Percentiles rank a stretch among this genome's conserved stretches.
These are phyloP conservation scores for Hirsutella thompsonii DNA, from an alignment of 2,329 filamentous ascomycete genomes.

Conservation along the genomic window DNA sequence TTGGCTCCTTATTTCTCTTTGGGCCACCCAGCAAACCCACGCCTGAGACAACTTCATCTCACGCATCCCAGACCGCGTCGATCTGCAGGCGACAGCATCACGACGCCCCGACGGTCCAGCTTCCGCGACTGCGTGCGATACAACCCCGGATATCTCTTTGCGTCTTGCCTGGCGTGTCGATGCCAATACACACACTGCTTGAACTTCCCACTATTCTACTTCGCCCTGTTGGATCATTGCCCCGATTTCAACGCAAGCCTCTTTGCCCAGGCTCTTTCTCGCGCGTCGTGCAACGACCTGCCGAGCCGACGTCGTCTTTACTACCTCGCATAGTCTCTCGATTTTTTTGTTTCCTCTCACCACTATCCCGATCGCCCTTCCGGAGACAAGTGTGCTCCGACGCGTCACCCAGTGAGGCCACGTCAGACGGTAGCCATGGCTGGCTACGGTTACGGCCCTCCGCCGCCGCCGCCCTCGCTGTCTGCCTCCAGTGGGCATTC, in stretches of 20 bases:
- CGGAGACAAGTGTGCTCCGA: conserved; percentile 9
- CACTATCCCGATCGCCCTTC: background rate
- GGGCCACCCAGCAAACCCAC: background rate
- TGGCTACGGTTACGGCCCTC: conserved; percentile 40
- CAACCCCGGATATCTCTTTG: too few relatives aligned
- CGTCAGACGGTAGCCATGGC: conserved; percentile 22
- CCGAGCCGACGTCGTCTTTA: background rate
- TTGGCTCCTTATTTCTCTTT: background rate
- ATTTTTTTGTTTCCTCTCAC: background rate
- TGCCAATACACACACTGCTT: too few relatives aligned
- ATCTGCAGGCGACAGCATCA: too few relatives aligned
- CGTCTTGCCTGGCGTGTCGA: too few relatives aligned
- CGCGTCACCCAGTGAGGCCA: conserved; percentile 2
- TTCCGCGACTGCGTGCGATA: too few relatives aligned
- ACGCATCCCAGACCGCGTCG: background rate
- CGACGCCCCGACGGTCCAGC: too few relatives aligned
- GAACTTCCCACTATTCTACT: too few relatives aligned
- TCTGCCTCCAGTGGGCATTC: conserved; percentile 16
- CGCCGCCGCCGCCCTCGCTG: conserved; percentile 36
- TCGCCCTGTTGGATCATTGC: too few relatives aligned
- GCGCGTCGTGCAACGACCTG: too few relatives aligned
- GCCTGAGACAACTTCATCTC: background rate
- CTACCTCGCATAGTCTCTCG: background rate
- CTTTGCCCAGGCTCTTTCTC: too few relatives aligned
- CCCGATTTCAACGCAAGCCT: too few relatives aligned